Percentiles rank a stretch among this genome's conserved stretches.
phyloP scores from a whole-genome alignment of 2,329 filamentous ascomycete genomes.

The Calcarisporium arbuscula region DNA sequence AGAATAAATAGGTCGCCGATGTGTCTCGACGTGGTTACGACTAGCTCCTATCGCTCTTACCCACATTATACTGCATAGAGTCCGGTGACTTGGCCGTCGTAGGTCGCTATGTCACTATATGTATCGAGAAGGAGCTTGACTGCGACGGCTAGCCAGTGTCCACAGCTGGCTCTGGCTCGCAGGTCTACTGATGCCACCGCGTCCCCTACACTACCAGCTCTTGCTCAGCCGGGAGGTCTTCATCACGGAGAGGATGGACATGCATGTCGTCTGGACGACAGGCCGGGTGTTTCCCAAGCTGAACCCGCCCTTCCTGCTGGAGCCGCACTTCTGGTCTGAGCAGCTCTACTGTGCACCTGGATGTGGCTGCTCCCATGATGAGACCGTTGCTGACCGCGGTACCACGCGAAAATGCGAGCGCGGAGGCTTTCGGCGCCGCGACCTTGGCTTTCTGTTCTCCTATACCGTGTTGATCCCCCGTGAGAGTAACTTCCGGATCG shows the following conservation, averaged over 20 bases:
- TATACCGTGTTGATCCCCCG: constrained; percentile 16
- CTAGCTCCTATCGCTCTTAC: constrained; percentile 18
- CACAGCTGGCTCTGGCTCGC: constrained; percentile 19
- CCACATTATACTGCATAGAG: constrained; percentile 29
- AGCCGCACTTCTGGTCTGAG: constrained; percentile 10
- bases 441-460: constrained; percentile 7
- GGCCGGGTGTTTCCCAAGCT: constrained; percentile 26
- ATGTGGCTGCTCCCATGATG: background rate
- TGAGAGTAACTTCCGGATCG: constrained; percentile 30
- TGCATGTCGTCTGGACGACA: constrained; percentile 21
- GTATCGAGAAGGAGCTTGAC: constrained; percentile 10
- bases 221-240: constrained; percentile 17
- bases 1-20: background rate
- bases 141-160: constrained; percentile 9
- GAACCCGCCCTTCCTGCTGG: constrained; percentile 27
- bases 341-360: constrained; percentile 1
- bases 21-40: background rate
- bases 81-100: constrained; percentile 7
- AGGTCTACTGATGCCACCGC: constrained; percentile 18
- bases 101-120: constrained; percentile 3
- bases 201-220: constrained; percentile 18
- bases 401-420: background rate
- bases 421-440: constrained; percentile 2
- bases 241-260: constrained; percentile 23
- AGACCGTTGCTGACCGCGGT: background rate